Conservation (phyloP, 2,329 filamentous ascomycete genomes). For the Colletotrichum theobromicola region DNA sequence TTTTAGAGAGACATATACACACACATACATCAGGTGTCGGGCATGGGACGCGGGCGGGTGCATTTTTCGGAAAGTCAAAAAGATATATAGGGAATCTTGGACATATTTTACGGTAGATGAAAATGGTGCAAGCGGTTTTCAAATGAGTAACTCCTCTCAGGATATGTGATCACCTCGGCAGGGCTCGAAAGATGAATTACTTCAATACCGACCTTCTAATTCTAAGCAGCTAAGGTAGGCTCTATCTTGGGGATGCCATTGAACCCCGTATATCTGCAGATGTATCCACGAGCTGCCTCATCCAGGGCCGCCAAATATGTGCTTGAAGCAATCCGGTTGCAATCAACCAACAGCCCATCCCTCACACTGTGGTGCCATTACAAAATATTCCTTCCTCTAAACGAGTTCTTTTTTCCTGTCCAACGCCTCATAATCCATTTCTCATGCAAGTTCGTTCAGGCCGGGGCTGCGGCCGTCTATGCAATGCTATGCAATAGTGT, state of each 20-base stretch:
- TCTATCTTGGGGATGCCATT: background rate
- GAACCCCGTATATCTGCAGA: background rate
- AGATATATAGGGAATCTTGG: background rate
- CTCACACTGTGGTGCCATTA: background rate
- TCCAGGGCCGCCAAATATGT: background rate
- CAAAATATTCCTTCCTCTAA: background rate
- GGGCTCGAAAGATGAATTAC: background rate
- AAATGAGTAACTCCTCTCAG: background rate
- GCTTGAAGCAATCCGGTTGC: background rate
- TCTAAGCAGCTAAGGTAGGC: background rate
- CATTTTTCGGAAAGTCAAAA: background rate
- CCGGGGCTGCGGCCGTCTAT: background rate
- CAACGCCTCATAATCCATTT: conserved; percentile 20
- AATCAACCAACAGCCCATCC: background rate
- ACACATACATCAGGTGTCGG: background rate
- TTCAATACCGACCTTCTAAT: background rate
- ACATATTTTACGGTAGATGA: background rate
- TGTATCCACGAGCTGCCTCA: background rate
- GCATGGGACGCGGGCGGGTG: background rate
- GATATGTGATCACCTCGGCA: background rate
- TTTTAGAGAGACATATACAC: background rate
- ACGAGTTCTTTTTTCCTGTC: background rate
- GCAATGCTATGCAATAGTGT: conserved; percentile 8
- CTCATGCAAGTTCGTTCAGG: conserved; percentile 19
- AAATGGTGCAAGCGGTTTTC: background rate